Conservation (phyloP, 2,329 filamentous ascomycete species). For the Biscogniauxia sp. region DNA sequence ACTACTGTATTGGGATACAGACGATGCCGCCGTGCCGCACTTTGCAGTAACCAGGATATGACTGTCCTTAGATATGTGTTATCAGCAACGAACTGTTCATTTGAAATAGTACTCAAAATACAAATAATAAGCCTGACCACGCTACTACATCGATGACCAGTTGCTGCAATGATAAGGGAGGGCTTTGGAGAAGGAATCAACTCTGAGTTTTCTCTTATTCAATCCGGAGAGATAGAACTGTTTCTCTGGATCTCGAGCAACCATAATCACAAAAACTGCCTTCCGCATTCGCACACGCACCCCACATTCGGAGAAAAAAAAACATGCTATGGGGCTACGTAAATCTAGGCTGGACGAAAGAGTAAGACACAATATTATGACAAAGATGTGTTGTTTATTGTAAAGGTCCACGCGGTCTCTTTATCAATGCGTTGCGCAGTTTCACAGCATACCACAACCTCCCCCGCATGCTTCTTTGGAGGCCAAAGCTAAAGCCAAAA, state of each 20-base stretch:
- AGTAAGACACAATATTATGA: background rate
- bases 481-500: background rate
- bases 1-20: no score
- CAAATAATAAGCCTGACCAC: background rate
- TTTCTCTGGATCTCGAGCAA: background rate
- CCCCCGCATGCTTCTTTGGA: no score
- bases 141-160: background rate
- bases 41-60: background rate
- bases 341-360: background rate
- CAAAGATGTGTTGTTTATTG: background rate
- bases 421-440: no score
- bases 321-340: background rate
- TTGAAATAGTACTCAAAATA: background rate
- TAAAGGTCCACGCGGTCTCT: no score
- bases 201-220: background rate
- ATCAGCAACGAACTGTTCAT: background rate
- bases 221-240: background rate
- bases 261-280: background rate
- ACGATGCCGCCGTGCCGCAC: no score
- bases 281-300: background rate
- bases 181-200: background rate
- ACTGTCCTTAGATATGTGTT: background rate
- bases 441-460: no score
- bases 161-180: background rate
- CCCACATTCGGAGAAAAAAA: background rate